Percentiles rank a stretch among this genome's conserved stretches.
Evolutionary conservation across 768 basidiomycete genomes (phyloP).

Genomic region (Neoboletus brunneissimus): DNA sequence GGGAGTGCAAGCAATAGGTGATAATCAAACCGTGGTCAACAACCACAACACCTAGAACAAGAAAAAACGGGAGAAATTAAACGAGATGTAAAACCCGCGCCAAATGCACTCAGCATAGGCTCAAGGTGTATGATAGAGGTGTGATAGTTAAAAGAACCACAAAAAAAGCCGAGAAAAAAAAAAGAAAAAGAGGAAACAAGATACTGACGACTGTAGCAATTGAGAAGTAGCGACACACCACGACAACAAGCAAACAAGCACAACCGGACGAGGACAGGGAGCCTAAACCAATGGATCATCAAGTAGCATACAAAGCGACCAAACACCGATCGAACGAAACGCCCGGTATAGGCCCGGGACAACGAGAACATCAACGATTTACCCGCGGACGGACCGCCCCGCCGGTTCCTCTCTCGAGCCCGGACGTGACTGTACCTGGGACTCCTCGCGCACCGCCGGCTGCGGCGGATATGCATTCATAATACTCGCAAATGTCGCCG

Average conservation of each 20-base stretch:
- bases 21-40: too few relatives aligned
- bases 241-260: constrained; percentile 1
- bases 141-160: not conserved
- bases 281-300: constrained; percentile 2
- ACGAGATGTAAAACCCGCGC: constrained; percentile 4
- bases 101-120: not conserved
- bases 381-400: constrained; percentile 16
- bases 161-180: not conserved
- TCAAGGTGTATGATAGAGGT: not conserved
- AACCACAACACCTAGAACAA: not conserved
- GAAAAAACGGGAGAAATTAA: constrained; percentile 11
- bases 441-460: constrained; percentile 21
- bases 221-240: not conserved
- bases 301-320: constrained; percentile 4
- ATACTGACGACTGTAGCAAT: not conserved
- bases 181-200: not conserved
- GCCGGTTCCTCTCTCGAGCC: constrained; percentile 25
- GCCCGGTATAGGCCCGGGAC: not conserved
- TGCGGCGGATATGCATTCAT: constrained; percentile 64
- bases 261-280: not conserved
- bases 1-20: not conserved
- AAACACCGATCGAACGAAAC: not conserved
- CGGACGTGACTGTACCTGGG: constrained; percentile 27
- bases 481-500: constrained; percentile 63
- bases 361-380: not conserved